A percentile compares a stretch with the other conserved stretches of the same genome.
These are phyloP conservation scores for Fusarium lateritium DNA, from an alignment of 2,329 filamentous ascomycete genomes.

Conservation along the genomic window DNA sequence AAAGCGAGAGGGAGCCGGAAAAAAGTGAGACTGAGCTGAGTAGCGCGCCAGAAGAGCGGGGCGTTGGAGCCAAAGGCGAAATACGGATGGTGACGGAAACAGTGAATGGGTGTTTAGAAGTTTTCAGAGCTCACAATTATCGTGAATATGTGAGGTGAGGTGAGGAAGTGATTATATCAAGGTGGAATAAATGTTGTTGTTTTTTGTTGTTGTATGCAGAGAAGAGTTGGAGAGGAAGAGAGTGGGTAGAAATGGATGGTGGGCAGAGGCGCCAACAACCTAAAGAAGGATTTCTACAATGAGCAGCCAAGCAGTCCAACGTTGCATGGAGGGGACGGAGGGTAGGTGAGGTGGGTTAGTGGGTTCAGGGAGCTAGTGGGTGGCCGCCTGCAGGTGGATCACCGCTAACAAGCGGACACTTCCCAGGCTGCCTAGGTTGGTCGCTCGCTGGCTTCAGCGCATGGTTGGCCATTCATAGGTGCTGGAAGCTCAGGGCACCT, in stretches of 20 bases:
- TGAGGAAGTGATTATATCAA: conserved; percentile 8
- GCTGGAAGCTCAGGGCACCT: conserved; percentile 8
- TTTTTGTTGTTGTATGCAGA: conserved; percentile 32
- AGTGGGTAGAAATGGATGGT: conserved; percentile 34
- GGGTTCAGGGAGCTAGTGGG: conserved; percentile 43
- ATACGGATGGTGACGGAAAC: conserved; percentile 23
- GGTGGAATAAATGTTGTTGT: conserved; percentile 14
- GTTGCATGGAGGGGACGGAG: conserved; percentile 46
- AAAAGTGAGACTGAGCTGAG: conserved; percentile 49
- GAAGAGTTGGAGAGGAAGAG: conserved; percentile 30
- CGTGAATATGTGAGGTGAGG: conserved; percentile 14
- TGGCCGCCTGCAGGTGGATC: conserved; percentile 51
- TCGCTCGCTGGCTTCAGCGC: conserved; percentile 18
- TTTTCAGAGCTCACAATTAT: conserved; percentile 4
- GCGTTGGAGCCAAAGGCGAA: conserved; percentile 28
- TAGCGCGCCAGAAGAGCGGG: conserved; percentile 45
- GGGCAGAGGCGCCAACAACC: conserved; percentile 46
- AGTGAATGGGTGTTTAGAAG: conserved; percentile 13
- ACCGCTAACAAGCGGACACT: conserved; percentile 44
- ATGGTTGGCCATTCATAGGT: conserved; percentile 15
- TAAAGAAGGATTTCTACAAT: conserved; percentile 45
- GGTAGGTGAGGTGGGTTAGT: conserved; percentile 40
- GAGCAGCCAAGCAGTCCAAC: conserved; percentile 47
- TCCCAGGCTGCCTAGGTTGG: conserved; percentile 29
- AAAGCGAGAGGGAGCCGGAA: conserved; percentile 48